Evolutionary conservation across 2,329 filamentous ascomycete species (phyloP), one percentile per base, ranked within the genome.

Genomic region (Juglanconis sp.): DNA sequence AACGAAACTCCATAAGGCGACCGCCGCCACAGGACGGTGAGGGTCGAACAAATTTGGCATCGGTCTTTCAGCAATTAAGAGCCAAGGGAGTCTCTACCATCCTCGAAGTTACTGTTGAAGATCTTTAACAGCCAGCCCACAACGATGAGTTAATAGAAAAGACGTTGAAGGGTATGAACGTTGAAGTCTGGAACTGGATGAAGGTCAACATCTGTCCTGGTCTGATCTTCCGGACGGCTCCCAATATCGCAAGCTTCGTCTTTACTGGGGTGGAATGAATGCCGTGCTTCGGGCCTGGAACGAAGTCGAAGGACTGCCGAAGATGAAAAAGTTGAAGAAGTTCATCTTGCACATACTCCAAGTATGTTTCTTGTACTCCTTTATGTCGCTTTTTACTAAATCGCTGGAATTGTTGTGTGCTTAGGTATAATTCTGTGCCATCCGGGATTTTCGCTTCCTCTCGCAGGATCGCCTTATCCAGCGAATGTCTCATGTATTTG

Each of bases 261-360:
- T 57, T 15, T 51, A 32, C 11, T 57, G 55, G 55, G 50, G 46
- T 49, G 55, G 55, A 17, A 57, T 50, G 5, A 57, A 34, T 11
- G 35, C 55, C 15, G 36, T 40, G 8, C 35, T 57, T 9, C 17
- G 44, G 32, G 55, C 24, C 4, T 57, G 55, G 55, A 51, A 44
- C 13, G 44, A 48, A 8, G 1, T n/a, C 31, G 55, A 51, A 5
- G 55, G 55, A 4, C 35, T 57, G 10, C n/a, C 30, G 9, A 31
- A 7, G n/a, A 32, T 57, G 42, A 34, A 49, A 36, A 35, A 57
- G 4, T 24, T 57, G 5, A 40, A 17, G 10, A 40, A 5, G 30
- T 13, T 56, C 6, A 35, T 38, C 10, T 13, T 56, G 11, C n/a
- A 56, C n/a, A 31, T 38, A 4, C 31, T 6, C 10, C 51, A 15